phyloP scores from a whole-genome alignment of 768 basidiomycete genomes.

The Crepidotus variabilis region DNA sequence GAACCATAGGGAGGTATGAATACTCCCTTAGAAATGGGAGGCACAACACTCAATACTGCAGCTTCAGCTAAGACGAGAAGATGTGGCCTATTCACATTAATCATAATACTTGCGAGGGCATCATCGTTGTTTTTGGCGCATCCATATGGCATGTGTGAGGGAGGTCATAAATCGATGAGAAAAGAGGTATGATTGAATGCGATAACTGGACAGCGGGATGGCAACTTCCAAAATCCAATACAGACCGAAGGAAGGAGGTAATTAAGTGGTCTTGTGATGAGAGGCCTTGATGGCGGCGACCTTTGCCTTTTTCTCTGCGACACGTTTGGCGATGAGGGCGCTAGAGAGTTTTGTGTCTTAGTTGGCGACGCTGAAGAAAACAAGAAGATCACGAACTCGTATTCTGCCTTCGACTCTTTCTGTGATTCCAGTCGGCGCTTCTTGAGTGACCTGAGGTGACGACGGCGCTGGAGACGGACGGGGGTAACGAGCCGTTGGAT shows the following conservation, averaged over 20 bases:
- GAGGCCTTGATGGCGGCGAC: slow-evolving; percentile 83
- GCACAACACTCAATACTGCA: no score
- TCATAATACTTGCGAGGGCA: no score
- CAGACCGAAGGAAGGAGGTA: background rate
- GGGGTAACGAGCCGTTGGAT: slow-evolving; percentile 97
- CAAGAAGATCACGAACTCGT: slow-evolving; percentile 56
- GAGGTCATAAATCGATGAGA: no score
- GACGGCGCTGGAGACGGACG: slow-evolving; percentile 91
- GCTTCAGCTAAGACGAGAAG: no score
- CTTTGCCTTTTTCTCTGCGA: slow-evolving; percentile 92
- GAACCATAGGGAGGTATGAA: no score
- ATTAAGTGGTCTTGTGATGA: slow-evolving; percentile 39
- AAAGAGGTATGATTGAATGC: background rate
- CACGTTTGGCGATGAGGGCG: slow-evolving; percentile 78
- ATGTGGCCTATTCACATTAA: no score
- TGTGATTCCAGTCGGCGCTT: slow-evolving; percentile 84
- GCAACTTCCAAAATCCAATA: background rate
- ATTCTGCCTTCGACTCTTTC: slow-evolving; percentile 95
- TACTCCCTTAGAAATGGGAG: no score
- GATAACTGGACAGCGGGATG: background rate
- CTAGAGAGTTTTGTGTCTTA: slow-evolving; percentile 25
- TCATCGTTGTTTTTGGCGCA: no score
- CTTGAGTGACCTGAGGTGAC: slow-evolving; percentile 87
- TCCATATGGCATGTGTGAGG: no score
- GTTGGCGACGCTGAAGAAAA: background rate